Evolutionary conservation across 2,329 filamentous ascomycete genomes (phyloP), one percentile per base, ranked within the genome.

Genomic region (Pyrenochaeta sp.): DNA sequence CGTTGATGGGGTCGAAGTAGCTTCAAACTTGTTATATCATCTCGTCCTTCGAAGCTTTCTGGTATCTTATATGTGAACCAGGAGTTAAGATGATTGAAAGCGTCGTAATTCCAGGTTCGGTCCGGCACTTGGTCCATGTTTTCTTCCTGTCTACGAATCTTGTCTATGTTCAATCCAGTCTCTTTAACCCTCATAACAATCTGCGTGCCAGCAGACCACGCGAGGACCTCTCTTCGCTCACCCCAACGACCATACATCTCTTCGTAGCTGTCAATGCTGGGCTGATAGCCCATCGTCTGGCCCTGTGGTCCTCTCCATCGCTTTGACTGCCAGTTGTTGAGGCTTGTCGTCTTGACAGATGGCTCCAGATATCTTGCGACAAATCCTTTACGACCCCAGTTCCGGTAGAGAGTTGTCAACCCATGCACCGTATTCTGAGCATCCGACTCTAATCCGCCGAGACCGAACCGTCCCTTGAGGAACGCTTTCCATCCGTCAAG

Each of bases 181-280:
- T 82, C 76, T 64, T 81, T 83, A 10, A 81, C 76, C 22, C 84
- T 78, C 55, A 87, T 60, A 4, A 84, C 74, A 9, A 90, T 69
- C 56, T 86, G 81, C 2, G 86, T 83, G 0, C 85, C 87, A 12
- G 86, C 86, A 51, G 86, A 86, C 82, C 85, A 88, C 2, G 82
- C 84, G 7, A 90, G 71, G 0, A 86, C 81, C 67, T 89, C 86
- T 65, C 80, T 82, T 62, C 84, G 78, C 47, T 83, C 77, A 46
- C 74, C 72, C 55, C 73, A 75, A 1, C 59, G 52, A 9, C 74
- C 73, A 2, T 78, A 79, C 42, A 76, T 79, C n/a, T 78, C 74
- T 64, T 87, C 85, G 64, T 86, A 86, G 55, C 84, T 85, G 66
- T 87, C 84, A 47, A 88, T 80, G 42, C 80, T 79, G 19, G 87